A percentile compares a stretch with the other conserved stretches of the same genome.
Evolutionary conservation across 768 basidiomycete genomes (phyloP).

Genomic region (Lactarius hatsudake): DNA sequence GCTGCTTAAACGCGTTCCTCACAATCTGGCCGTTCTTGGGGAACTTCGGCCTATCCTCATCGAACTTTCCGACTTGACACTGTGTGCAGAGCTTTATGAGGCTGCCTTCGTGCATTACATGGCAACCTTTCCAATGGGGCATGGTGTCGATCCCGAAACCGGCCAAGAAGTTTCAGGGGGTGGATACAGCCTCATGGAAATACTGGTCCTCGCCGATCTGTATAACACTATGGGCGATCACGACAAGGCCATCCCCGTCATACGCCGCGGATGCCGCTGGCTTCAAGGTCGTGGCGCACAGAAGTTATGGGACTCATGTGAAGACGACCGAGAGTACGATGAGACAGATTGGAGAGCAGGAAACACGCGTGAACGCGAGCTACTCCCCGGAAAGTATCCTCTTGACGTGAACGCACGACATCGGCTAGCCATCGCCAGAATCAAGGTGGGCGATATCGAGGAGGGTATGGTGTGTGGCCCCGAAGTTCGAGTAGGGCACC

Average conservation of each 20-base stretch:
- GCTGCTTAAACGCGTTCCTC: constrained; percentile 72
- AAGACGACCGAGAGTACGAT: constrained; percentile 91
- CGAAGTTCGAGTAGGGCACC: not conserved
- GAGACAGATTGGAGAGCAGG: constrained; percentile 36
- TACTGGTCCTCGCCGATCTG: constrained; percentile 85
- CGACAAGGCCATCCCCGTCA: constrained; percentile 61
- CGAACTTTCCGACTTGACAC: constrained; percentile 62
- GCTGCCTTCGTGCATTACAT: constrained; percentile 73
- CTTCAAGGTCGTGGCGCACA: constrained; percentile 77
- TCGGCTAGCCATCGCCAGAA: constrained; percentile 76
- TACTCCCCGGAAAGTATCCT: constrained; percentile 55
- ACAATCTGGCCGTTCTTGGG: constrained; percentile 74
- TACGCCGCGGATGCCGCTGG: constrained; percentile 83
- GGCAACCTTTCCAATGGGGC: constrained; percentile 46
- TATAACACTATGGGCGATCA: constrained; percentile 70
- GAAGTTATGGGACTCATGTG: constrained; percentile 74
- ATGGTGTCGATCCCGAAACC: constrained; percentile 36
- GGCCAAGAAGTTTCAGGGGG: constrained; percentile 31
- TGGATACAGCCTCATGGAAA: constrained; percentile 58
- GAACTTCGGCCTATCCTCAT: constrained; percentile 77
- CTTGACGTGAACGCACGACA: constrained; percentile 80
- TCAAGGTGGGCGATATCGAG: constrained; percentile 73
- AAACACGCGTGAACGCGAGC: constrained; percentile 38
- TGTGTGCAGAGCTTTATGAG: constrained; percentile 67
- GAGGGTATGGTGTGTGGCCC: constrained; percentile 69